Base-by-base conservation (phyloP, 1,284 basidiomycete species). In the Lignosus rhinocerotis region DNA sequence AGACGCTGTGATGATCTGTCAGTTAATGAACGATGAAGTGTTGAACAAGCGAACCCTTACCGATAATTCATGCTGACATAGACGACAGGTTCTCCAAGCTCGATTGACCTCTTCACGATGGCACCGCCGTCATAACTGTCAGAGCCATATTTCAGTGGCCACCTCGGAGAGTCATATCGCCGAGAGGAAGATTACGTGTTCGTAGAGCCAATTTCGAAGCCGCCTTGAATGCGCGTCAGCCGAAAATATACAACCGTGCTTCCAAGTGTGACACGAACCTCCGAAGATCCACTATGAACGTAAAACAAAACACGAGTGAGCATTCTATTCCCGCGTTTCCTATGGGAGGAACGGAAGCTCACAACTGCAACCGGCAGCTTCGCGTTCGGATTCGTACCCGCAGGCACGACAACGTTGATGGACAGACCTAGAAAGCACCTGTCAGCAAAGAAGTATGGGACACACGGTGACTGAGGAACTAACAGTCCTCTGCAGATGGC, bases 241-340 rank as follows among this genome's bases (percentile, higher is more conserved):
- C 14, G 16, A 34, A 17, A 12, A 3, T 17, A 19, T 14, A 8
- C 14, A 32, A 36, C 16, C 14, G 32, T 70, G 65, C 51, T 58
- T 58, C 19, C 30, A 17, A 42, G 3, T 47, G 30, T 39, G 10
- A 7, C 1, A 73, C 71, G 56, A 66, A 82, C 76, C 82, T 65
- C 82, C 83, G 55, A 74, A 82, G 39, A 85, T 80, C 80, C 81
- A 84, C 81, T 84, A 43, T 16, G 19, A 21, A 19, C 41, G 16
- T 10, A 19, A 43, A 43, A 8, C 17, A 5, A 11, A 43, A 43
- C 16, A 6, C 41, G 17, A 17, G 16, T 43, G n/a, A 14, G n/a
- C 30, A 12, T 17, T 12, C 16, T 21, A n/a, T 14, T n/a, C 14
- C 12, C 36, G 5, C 36, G 5, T 14, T 14, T 6, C 36, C 16